A percentile compares a stretch with the other conserved stretches of the same genome.
Conservation (phyloP, 306 rosid genomes). For the Nissolia schottii region DNA sequence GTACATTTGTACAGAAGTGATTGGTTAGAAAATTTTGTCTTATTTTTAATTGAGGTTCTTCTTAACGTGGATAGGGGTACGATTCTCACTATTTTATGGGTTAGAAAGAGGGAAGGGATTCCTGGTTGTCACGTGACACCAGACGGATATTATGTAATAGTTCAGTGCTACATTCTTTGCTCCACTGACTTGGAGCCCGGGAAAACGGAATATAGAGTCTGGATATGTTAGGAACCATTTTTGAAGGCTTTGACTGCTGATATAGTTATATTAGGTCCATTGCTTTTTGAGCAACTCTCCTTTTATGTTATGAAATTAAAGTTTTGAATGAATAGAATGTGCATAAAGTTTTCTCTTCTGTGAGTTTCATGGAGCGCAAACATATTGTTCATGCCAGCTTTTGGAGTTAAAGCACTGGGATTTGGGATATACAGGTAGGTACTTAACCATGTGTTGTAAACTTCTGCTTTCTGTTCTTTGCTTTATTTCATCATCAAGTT, state of each 20-base stretch:
- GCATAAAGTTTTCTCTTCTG: conserved; percentile 20
- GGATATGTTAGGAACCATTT: conserved; percentile 50
- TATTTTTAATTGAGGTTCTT: conserved; percentile 35
- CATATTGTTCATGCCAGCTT: background rate
- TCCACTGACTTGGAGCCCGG: conserved; percentile 50
- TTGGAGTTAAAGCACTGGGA: background rate
- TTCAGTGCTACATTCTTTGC: conserved; percentile 51
- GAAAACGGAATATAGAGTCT: conserved; percentile 29
- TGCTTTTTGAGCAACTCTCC: conserved; percentile 27
- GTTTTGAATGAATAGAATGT: conserved; percentile 42
- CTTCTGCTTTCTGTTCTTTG: background rate
- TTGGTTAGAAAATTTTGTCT: conserved; percentile 61
- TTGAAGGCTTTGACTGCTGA: conserved; percentile 50
- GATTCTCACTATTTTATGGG: conserved; percentile 41
- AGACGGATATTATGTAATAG: conserved; percentile 41
- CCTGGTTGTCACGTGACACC: conserved; percentile 23
- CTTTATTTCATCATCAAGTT: background rate
- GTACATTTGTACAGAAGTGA: conserved; percentile 88
- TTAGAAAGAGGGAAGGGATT: conserved; percentile 46
- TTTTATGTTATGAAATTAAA: conserved; percentile 20
- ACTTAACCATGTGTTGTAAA: conserved; percentile 3
- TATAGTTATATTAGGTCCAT: conserved; percentile 32
- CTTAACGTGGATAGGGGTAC: conserved; percentile 47
- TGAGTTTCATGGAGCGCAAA: background rate
- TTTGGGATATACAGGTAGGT: conserved; percentile 19